Base-by-base conservation (phyloP, 148 eudicot species). In the Chenopodium album region DNA sequence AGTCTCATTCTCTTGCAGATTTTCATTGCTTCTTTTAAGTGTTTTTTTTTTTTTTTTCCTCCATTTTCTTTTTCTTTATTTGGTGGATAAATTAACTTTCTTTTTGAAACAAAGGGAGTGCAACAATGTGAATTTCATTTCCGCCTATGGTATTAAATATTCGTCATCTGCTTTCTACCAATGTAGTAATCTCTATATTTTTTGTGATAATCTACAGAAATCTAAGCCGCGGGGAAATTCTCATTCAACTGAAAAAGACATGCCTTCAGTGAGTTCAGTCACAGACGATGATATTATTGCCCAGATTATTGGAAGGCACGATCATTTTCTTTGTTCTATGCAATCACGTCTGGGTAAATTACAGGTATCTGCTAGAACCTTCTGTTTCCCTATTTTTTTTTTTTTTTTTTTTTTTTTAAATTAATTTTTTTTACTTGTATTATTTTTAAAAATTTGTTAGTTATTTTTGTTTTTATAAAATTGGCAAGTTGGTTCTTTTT, bases 311-410 rank as follows among this genome's bases (percentile, higher is more conserved):
- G 92, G 89, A 78, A 90, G 85, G 71, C 99, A 96, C 79, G 90
- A 86, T 76, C 87, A 88, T 68, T 96, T 96, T 90, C 84, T 94
- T 83, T 89, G 94, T 80, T 91, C 89, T 75, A 85, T 92, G 93
- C 93, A 89, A 79, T 88, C 97, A 85, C 99, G 98, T 70, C 82
- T 94, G 75, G 90, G 88, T 83, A 96, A 94, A 88, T 84, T 96
- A 78, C 95, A 94, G 99, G 98, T 96, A 83, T 48, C 22, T 44
- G 17, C 26, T 32, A 20, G 50, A 71, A 67, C 9, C 20, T n/a
- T 17, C 4, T 41, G 31, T 62, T 19, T 44, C 41, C 23, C 9
- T 71, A 16, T 60, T 0, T 31, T 28, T 23, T 23, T 23, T 23
- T 26, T 37, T 6, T 28, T 26, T 37, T 10, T 46, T 17, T 10